A percentile compares a stretch with the other conserved stretches of the same genome.
These are phyloP conservation scores for Yamadazyma insecticola DNA, from an alignment of 805 yeast genomes.

Conservation along the genomic window DNA sequence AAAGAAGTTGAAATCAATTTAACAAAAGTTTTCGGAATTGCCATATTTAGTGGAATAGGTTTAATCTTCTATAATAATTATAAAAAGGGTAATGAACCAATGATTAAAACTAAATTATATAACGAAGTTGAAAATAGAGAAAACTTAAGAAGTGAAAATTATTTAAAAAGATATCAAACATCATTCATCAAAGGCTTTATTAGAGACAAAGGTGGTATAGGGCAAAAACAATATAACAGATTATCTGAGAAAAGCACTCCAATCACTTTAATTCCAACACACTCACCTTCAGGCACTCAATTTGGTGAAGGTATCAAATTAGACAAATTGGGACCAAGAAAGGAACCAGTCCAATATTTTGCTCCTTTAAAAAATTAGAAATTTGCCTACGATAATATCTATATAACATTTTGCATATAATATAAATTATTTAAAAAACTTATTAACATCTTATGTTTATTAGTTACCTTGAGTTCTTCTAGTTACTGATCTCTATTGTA, in stretches of 20 bases:
- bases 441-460: no score
- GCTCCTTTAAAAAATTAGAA: constrained; percentile 30
- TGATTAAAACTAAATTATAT: constrained; percentile 34
- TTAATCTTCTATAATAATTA: constrained; percentile 29
- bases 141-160: constrained; percentile 32
- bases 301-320: constrained; percentile 43
- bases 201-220: constrained; percentile 43
- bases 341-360: constrained; percentile 34
- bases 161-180: constrained; percentile 33
- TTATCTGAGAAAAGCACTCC: constrained; percentile 21
- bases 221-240: constrained; percentile 38
- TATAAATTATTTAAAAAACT: no score
- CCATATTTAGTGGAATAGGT: constrained; percentile 33
- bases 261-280: constrained; percentile 33
- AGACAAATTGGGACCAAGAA: constrained; percentile 42
- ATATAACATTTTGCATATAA: no score
- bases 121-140: constrained; percentile 28
- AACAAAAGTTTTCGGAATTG: constrained; percentile 38
- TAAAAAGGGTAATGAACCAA: constrained; percentile 29
- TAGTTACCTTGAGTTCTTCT: no score
- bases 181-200: constrained; percentile 39
- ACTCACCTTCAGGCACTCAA: constrained; percentile 36
- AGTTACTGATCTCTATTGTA: no score
- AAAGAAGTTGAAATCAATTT: constrained; percentile 34
- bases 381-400: no score